phyloP scores from a whole-genome alignment of 1,284 basidiomycete species.

The Moesziomyces globuligerus region DNA sequence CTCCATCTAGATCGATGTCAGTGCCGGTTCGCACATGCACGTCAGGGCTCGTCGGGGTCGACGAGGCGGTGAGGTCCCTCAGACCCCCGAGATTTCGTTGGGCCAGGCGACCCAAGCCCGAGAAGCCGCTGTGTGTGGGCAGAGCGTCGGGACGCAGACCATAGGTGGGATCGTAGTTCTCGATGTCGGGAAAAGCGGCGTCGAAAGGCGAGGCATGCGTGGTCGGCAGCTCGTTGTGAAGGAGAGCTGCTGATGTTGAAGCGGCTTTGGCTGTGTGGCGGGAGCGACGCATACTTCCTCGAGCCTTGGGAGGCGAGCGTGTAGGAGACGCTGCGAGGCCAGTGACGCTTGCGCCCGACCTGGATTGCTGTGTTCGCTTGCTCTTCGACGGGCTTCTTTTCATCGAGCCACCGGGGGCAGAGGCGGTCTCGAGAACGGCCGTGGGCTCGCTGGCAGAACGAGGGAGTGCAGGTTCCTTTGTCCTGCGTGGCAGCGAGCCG shows the following conservation, averaged over 20 bases:
- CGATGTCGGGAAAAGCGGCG: constrained; percentile 70
- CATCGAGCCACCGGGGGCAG: constrained; percentile 28
- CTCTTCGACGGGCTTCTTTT: constrained; percentile 15
- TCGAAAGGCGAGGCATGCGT: constrained; percentile 37
- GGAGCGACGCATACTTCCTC: constrained; percentile 12
- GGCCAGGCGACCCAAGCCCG: constrained; percentile 72
- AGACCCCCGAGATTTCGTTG: constrained; percentile 42
- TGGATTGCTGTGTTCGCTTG: constrained; percentile 10
- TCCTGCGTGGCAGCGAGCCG: not conserved
- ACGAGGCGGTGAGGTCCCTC: constrained; percentile 34
- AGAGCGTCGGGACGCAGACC: constrained; percentile 78
- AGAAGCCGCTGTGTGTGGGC: constrained; percentile 74
- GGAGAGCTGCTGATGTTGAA: constrained; percentile 31
- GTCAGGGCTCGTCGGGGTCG: constrained; percentile 1
- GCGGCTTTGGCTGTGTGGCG: constrained; percentile 35
- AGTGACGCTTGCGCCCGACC: constrained; percentile 9
- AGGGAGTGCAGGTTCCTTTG: constrained; percentile 16
- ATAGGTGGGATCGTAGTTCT: constrained; percentile 94
- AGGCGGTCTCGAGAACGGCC: constrained; percentile 23
- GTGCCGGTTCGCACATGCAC: not conserved
- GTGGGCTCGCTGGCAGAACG: constrained; percentile 38
- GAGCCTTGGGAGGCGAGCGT: constrained; percentile 30
- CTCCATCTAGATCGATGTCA: constrained; percentile 30
- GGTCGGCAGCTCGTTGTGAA: constrained; percentile 21
- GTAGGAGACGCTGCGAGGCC: constrained; percentile 13